Conservation (phyloP, 2,329 filamentous ascomycete species). For the Calonectria pteridis region DNA sequence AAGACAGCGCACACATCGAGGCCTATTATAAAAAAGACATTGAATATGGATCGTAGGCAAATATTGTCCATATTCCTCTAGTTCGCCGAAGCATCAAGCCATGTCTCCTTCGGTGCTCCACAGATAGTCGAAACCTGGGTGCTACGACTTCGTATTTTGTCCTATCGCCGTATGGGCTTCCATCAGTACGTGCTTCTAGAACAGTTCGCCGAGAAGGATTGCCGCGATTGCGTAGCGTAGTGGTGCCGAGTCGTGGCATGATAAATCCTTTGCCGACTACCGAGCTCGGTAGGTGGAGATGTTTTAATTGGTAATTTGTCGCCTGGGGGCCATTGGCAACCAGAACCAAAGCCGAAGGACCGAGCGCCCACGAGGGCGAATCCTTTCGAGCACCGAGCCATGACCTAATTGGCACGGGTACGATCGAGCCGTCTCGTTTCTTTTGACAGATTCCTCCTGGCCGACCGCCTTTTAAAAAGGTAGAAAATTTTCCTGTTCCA, state of each 20-base stretch:
- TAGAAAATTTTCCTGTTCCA: too few relatives aligned
- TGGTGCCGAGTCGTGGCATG: neutral
- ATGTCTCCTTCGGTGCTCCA: neutral
- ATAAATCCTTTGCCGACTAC: neutral
- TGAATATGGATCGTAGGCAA: neutral
- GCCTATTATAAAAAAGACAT: neutral
- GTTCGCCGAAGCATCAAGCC: neutral
- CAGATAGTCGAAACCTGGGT: neutral
- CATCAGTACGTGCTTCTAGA: neutral
- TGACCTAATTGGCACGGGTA: neutral
- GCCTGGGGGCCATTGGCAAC: neutral
- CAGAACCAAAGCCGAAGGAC: neutral
- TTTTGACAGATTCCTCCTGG: neutral
- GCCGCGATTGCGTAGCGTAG: neutral
- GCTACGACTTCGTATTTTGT: neutral
- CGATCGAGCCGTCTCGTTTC: neutral
- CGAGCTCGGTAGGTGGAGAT: neutral
- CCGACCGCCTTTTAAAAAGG: neutral
- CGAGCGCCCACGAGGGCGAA: neutral
- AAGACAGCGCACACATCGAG: neutral
- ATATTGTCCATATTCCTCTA: neutral
- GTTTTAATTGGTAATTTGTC: neutral
- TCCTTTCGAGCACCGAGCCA: neutral
- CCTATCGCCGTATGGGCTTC: neutral
- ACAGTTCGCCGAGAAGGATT: neutral